Conservation (phyloP, 2,329 filamentous ascomycete species). For the Trichoderma semiorbis region DNA sequence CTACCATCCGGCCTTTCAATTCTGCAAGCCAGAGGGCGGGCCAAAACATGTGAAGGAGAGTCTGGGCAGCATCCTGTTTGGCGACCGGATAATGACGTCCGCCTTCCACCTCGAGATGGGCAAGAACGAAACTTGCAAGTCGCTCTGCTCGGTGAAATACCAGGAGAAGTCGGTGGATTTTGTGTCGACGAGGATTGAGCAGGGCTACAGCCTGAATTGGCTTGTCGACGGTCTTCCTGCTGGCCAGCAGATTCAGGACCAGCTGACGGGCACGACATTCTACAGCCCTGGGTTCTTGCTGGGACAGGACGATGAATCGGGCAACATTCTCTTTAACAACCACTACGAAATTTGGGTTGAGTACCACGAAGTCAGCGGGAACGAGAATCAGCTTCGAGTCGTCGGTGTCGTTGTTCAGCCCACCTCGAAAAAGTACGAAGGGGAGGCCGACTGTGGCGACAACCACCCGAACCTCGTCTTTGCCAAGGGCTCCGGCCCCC, state of each 20-base stretch:
- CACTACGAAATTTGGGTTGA: constrained; percentile 94
- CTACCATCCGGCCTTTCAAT: constrained; percentile 83
- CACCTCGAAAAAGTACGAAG: constrained; percentile 61
- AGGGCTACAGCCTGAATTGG: constrained; percentile 93
- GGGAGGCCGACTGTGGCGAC: constrained; percentile 60
- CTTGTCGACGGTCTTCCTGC: constrained; percentile 91
- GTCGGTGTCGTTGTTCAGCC: constrained; percentile 91
- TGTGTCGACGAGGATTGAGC: constrained; percentile 75
- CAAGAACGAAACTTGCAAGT: constrained; percentile 82
- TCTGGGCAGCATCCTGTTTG: constrained; percentile 92
- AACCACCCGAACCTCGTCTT: constrained; percentile 59
- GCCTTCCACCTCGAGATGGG: constrained; percentile 87
- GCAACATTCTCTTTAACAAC: constrained; percentile 72
- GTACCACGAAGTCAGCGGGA: constrained; percentile 74
- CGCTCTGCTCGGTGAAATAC: constrained; percentile 66
- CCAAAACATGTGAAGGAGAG: constrained; percentile 75
- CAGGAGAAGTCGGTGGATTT: constrained; percentile 67
- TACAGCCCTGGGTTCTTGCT: constrained; percentile 90
- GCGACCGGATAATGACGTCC: constrained; percentile 95
- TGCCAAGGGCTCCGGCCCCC: constrained; percentile 51
- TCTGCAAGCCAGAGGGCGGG: constrained; percentile 76
- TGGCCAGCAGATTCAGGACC: constrained; percentile 76
- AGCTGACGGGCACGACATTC: constrained; percentile 71
- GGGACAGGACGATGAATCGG: constrained; percentile 53
- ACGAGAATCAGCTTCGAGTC: constrained; percentile 71